Conservation (phyloP, 768 basidiomycete species). For the Auriscalpium orientale region DNA sequence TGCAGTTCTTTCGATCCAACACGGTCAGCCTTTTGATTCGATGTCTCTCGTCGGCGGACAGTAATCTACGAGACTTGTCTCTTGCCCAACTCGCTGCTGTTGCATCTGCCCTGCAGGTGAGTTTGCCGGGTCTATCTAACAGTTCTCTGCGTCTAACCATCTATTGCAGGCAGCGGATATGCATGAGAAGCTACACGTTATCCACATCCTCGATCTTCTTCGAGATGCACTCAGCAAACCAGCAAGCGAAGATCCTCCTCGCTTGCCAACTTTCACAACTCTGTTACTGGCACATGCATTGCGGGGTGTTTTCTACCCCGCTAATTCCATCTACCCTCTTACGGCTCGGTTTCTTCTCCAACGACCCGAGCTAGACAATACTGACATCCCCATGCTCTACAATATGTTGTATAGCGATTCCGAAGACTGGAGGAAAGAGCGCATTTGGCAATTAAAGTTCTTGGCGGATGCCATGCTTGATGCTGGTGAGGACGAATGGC, state of each 20-base stretch:
- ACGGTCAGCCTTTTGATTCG: slow-evolving; percentile 66
- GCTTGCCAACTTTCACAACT: slow-evolving; percentile 72
- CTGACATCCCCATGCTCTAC: slow-evolving; percentile 89
- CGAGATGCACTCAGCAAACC: slow-evolving; percentile 45
- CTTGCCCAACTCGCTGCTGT: slow-evolving; percentile 54
- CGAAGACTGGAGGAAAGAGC: slow-evolving; percentile 80
- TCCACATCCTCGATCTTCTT: slow-evolving; percentile 62
- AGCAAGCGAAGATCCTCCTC: slow-evolving; percentile 30
- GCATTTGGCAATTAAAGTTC: slow-evolving; percentile 84
- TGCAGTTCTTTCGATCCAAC: slow-evolving; percentile 79
- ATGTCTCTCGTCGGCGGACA: slow-evolving; percentile 60
- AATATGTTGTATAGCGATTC: slow-evolving; percentile 74
- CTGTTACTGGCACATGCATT: slow-evolving; percentile 80
- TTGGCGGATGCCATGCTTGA: slow-evolving; percentile 74
- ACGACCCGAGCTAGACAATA: slow-evolving; percentile 69
- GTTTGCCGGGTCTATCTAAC: slow-evolving; percentile 14
- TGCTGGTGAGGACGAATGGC: slow-evolving; percentile 60
- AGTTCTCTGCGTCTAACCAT: background rate
- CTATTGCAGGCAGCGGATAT: slow-evolving; percentile 52
- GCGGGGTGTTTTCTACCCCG: slow-evolving; percentile 77
- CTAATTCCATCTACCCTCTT: slow-evolving; percentile 81
- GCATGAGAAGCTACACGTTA: slow-evolving; percentile 69
- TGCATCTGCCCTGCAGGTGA: slow-evolving; percentile 56
- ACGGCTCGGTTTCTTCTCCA: slow-evolving; percentile 87
- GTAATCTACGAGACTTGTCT: slow-evolving; percentile 50